Percentiles rank a stretch among this genome's conserved stretches.
These are phyloP conservation scores for Ceratonia siliqua DNA, from an alignment of 306 rosid genomes.

Conservation along the genomic window DNA sequence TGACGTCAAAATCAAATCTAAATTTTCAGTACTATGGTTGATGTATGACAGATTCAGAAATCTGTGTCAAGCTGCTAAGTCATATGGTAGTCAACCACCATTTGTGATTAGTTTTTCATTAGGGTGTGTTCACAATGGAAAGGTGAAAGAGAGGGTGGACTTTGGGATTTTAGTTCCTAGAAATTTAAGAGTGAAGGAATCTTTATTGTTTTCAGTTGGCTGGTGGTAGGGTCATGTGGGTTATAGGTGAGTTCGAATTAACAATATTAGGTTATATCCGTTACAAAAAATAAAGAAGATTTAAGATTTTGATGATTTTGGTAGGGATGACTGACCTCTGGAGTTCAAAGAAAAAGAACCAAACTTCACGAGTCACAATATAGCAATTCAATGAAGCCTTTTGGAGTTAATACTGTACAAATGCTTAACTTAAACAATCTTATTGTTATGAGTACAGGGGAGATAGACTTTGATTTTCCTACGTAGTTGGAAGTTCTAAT, in stretches of 20 bases:
- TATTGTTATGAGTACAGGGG: no score
- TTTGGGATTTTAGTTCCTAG: not conserved
- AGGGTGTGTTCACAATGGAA: not conserved
- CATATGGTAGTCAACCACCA: not conserved
- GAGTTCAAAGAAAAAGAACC: not conserved
- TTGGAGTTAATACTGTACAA: no score
- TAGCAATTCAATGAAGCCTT: no score
- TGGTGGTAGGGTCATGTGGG: not conserved
- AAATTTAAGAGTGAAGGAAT: not conserved
- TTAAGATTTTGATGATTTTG: not conserved
- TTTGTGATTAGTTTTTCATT: not conserved
- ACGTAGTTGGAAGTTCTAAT: no score
- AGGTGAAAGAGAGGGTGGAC: not conserved
- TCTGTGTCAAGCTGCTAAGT: not conserved
- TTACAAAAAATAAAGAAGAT: no score
- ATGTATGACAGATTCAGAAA: not conserved
- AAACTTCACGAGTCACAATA: no score
- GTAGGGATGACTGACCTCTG: no score
- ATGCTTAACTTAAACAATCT: no score
- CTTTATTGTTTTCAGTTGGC: not conserved
- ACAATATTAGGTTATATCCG: no score
- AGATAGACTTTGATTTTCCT: no score
- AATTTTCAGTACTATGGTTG: not conserved
- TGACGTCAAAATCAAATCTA: not conserved
- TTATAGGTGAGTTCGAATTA: not conserved